Percentiles rank a stretch among this genome's conserved stretches.
Evolutionary conservation across 2,329 filamentous ascomycete genomes (phyloP).

Genomic region (Beauveria varroae): DNA sequence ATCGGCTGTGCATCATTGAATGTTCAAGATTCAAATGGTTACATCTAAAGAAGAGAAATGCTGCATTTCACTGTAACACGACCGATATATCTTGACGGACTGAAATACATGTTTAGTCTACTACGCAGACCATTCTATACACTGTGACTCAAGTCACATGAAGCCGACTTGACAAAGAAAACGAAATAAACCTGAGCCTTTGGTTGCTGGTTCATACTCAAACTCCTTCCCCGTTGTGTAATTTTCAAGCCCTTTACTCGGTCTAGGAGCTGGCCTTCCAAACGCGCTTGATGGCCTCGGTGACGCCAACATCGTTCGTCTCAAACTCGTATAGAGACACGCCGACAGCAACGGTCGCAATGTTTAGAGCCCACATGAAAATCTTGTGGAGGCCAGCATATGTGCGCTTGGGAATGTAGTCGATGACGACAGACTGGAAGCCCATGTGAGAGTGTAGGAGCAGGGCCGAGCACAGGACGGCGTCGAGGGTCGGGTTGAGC

Average conservation of each 20-base stretch:
- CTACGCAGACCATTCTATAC: constrained; percentile 12
- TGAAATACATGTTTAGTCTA: constrained; percentile 8
- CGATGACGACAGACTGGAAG: constrained; percentile 82
- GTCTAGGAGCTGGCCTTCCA: constrained; percentile 59
- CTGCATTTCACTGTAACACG: constrained; percentile 5
- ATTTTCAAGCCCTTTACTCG: constrained; percentile 27
- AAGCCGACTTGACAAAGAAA: constrained; percentile 4
- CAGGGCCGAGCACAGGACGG: constrained; percentile 71
- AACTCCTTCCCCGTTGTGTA: not conserved
- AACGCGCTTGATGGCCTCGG: constrained; percentile 78
- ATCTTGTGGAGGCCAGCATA: constrained; percentile 59
- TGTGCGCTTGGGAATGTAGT: constrained; percentile 75
- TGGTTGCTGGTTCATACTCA: not conserved
- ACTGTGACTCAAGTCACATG: constrained; percentile 10
- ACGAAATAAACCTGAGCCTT: not conserved
- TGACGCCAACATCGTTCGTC: constrained; percentile 94
- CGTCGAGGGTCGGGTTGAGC: constrained; percentile 82
- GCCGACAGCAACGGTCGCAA: constrained; percentile 70
- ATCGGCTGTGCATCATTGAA: not conserved
- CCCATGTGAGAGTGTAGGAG: constrained; percentile 94
- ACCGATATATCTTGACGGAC: constrained; percentile 2
- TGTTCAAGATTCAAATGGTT: not conserved
- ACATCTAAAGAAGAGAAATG: constrained; percentile 2
- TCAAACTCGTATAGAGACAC: constrained; percentile 96
- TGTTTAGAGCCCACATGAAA: constrained; percentile 73